Percentiles rank a stretch among this genome's conserved stretches.
These are phyloP conservation scores for Aurantiochytrium sp. DNA, from an alignment of 108 stramenopile genomes.

Conservation along the genomic window DNA sequence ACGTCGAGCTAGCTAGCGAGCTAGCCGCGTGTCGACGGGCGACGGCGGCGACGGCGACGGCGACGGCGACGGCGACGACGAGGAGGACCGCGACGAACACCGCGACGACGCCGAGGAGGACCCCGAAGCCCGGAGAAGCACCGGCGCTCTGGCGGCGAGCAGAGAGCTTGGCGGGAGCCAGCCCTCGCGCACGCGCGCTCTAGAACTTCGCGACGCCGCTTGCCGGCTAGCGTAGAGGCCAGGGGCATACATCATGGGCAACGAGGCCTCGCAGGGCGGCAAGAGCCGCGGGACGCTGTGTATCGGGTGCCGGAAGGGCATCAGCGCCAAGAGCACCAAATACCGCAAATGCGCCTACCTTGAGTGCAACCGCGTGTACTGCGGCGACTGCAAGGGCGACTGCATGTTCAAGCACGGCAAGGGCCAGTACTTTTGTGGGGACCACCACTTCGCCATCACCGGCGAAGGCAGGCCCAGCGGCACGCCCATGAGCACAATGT, in stretches of 20 bases:
- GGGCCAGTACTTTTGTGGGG: not conserved
- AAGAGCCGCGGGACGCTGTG: not conserved
- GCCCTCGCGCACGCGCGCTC: too few relatives aligned
- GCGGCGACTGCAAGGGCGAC: conserved; percentile 17
- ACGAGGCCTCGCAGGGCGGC: not conserved
- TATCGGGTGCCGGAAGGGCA: not conserved
- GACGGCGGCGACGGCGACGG: too few relatives aligned
- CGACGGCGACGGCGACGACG: too few relatives aligned
- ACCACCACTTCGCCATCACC: not conserved
- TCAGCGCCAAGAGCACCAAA: not conserved
- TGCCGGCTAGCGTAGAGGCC: too few relatives aligned
- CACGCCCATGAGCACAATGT: not conserved
- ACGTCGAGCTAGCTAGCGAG: too few relatives aligned
- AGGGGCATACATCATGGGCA: conserved; percentile 11
- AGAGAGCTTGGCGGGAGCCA: too few relatives aligned
- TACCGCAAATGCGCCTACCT: not conserved
- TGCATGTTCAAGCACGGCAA: conserved; percentile 28
- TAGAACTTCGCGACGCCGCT: too few relatives aligned
- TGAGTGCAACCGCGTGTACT: not conserved
- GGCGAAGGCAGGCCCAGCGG: not conserved
- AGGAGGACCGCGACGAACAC: too few relatives aligned
- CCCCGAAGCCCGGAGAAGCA: too few relatives aligned
- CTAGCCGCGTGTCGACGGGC: too few relatives aligned
- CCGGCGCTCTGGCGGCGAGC: too few relatives aligned
- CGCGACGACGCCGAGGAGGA: too few relatives aligned